phyloP scores from a whole-genome alignment of 768 basidiomycete genomes.

The Boletus bicolor region DNA sequence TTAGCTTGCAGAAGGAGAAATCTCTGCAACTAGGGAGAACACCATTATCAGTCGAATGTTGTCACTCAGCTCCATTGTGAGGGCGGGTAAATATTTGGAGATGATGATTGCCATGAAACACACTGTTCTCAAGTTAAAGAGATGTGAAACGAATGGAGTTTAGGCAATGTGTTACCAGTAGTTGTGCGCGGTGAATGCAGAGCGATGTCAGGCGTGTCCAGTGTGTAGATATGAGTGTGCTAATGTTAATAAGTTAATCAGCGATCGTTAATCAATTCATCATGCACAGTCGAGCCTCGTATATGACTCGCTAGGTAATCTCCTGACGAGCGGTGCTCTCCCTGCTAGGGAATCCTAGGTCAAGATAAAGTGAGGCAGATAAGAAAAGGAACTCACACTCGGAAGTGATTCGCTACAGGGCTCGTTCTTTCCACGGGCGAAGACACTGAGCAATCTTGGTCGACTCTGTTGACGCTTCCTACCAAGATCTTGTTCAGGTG shows the following conservation, averaged over 20 bases:
- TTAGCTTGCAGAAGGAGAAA: background rate
- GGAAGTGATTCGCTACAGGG: background rate
- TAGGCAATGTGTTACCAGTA: background rate
- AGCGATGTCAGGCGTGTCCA: background rate
- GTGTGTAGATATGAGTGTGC: background rate
- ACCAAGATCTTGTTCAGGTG: slow-evolving; percentile 12
- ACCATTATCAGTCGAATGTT: background rate
- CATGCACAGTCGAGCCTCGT: slow-evolving; percentile 2
- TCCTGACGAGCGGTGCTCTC: slow-evolving; percentile 4
- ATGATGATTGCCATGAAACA: background rate
- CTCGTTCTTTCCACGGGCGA: slow-evolving; percentile 24
- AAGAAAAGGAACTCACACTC: slow-evolving; percentile 11
- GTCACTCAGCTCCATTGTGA: background rate
- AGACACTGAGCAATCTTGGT: slow-evolving; percentile 30
- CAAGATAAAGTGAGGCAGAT: background rate
- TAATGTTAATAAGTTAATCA: slow-evolving; percentile 9
- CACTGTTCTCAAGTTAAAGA: background rate
- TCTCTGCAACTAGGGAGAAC: background rate
- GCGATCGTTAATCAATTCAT: slow-evolving; percentile 1
- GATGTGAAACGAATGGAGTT: background rate
- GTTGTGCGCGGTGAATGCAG: background rate
- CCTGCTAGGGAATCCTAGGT: background rate
- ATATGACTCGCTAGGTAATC: background rate
- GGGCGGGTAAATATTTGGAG: background rate
- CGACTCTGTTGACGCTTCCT: slow-evolving; percentile 25